These are phyloP conservation scores for Neofusicoccum kwambonambiense DNA, from an alignment of 2,329 filamentous ascomycete species.

Conservation along the genomic window DNA sequence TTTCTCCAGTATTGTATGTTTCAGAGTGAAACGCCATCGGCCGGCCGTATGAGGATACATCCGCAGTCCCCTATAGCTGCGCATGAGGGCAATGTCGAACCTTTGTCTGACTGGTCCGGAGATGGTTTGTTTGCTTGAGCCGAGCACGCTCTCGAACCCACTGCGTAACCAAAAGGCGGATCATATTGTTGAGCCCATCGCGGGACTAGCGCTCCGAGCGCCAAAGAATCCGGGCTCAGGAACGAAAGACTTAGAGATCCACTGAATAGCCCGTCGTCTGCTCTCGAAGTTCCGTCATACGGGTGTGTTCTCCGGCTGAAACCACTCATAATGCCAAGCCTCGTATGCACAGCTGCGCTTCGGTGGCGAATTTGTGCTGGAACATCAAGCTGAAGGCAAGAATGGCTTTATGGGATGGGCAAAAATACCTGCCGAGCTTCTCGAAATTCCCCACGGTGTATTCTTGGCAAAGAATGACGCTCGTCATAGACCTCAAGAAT, in stretches of 20 bases:
- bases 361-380: background rate
- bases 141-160: too few relatives aligned
- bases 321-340: background rate
- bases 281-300: too few relatives aligned
- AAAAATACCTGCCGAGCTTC: background rate
- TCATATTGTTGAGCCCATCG: too few relatives aligned
- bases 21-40: background rate
- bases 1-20: background rate
- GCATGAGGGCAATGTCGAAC: background rate
- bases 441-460: background rate
- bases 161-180: too few relatives aligned
- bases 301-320: too few relatives aligned
- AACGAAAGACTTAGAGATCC: too few relatives aligned
- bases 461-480: background rate
- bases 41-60: background rate
- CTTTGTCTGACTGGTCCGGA: background rate
- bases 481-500: background rate
- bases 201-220: too few relatives aligned
- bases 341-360: background rate
- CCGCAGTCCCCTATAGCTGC: too few relatives aligned
- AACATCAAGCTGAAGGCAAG: background rate
- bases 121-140: background rate
- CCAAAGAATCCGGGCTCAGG: too few relatives aligned
- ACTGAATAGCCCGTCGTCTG: too few relatives aligned
- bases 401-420: background rate